Evolutionary conservation across 192 early-diverging fungal species (phyloP).

Genomic region (Funneliformis geosporum): DNA sequence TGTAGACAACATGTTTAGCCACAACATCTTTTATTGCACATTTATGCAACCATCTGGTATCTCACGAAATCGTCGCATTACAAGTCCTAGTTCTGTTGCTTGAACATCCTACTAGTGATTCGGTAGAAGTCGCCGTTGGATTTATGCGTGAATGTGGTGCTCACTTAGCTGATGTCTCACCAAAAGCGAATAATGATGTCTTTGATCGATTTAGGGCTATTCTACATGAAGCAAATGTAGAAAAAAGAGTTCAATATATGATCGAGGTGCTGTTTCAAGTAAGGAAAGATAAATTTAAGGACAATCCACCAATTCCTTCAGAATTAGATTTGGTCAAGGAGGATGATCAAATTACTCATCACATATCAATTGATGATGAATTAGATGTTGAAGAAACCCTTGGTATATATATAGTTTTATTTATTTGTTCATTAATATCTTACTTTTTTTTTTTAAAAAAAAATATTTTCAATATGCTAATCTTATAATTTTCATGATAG

Average conservation of each 20-base stretch:
- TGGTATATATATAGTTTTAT: conserved; percentile 47
- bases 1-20: conserved; percentile 72
- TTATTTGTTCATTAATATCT: neutral
- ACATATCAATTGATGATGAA: conserved; percentile 80
- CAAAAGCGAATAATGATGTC: conserved; percentile 76
- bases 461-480: neutral
- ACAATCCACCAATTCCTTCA: conserved; percentile 71
- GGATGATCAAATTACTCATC: conserved; percentile 94
- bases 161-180: conserved; percentile 74
- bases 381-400: conserved; percentile 77
- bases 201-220: conserved; percentile 92
- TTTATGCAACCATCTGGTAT: conserved; percentile 87
- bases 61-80: conserved; percentile 85
- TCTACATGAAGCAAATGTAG: conserved; percentile 90
- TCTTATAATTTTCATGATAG: conserved; percentile 18
- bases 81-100: conserved; percentile 82
- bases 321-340: conserved; percentile 92
- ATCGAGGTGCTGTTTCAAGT: conserved; percentile 96
- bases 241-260: conserved; percentile 96
- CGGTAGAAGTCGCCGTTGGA: conserved; percentile 93
- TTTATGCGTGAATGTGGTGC: conserved; percentile 90
- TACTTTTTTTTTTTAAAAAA: conserved; percentile 3
- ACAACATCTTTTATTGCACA: conserved; percentile 87
- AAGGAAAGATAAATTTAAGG: conserved; percentile 91
- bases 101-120: conserved; percentile 88